Evolutionary conservation across 441 rosid genomes (phyloP).

Genomic region (Erodium moschatum): DNA sequence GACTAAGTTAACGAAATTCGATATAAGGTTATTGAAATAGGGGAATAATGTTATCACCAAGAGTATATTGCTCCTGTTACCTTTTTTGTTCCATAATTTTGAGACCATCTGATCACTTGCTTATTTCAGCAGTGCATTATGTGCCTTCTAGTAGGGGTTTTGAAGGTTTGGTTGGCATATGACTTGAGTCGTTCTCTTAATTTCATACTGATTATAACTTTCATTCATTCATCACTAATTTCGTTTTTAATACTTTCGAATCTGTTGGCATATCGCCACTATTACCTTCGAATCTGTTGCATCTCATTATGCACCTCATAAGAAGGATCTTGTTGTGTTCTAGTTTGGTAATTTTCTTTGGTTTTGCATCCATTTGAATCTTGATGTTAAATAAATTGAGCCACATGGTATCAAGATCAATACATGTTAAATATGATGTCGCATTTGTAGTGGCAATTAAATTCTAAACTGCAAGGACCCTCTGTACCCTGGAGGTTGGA

Average conservation of each 20-base stretch:
- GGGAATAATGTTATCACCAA: neutral
- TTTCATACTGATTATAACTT: neutral
- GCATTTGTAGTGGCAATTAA: neutral
- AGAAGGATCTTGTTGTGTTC: neutral
- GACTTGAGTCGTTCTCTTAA: neutral
- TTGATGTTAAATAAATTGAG: neutral
- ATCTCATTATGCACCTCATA: neutral
- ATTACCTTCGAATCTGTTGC: neutral
- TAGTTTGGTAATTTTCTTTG: neutral
- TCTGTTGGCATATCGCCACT: neutral
- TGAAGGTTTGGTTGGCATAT: too few species aligned
- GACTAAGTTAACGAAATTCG: too few species aligned
- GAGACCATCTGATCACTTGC: too few species aligned
- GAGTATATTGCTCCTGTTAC: neutral
- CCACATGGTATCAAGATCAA: neutral
- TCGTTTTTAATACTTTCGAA: neutral
- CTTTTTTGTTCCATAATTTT: neutral
- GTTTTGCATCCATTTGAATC: neutral
- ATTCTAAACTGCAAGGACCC: neutral
- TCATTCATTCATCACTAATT: neutral
- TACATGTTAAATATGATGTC: neutral
- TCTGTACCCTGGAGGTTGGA: neutral
- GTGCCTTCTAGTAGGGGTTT: too few species aligned
- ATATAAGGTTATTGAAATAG: neutral
- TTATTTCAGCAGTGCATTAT: too few species aligned